phyloP scores from a whole-genome alignment of 208 protist species.

The Trypanosoma avium region DNA sequence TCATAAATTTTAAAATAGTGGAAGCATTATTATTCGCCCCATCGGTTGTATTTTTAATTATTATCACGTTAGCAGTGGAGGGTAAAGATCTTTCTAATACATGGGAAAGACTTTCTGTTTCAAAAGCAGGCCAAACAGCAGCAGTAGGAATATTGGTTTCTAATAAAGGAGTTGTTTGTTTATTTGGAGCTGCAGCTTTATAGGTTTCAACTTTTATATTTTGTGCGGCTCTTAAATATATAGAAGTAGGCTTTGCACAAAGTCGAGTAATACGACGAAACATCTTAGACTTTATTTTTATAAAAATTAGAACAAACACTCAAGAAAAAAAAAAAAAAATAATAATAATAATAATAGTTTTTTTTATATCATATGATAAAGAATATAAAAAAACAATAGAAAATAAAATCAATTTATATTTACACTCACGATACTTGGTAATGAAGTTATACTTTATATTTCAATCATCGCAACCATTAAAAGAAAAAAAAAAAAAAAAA shows the following conservation, averaged over 20 bases:
- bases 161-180: no score
- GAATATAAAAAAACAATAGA: conserved; percentile 17
- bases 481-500: conserved; percentile 13
- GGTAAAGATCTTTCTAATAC: conserved; percentile 18
- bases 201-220: no score
- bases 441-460: no score
- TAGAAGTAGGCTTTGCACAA: conserved; percentile 5
- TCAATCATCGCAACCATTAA: conserved; percentile 1
- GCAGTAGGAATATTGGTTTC: no score
- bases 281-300: conserved; percentile 12
- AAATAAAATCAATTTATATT: conserved; percentile 3
- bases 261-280: conserved; percentile 6
- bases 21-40: conserved; percentile 1
- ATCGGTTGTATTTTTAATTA: conserved; percentile 14
- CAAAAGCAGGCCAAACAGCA: conserved; percentile 2
- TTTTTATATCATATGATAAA: no score
- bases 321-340: conserved; percentile 19
- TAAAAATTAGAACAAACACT: neutral
- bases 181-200: no score
- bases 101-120: conserved; percentile 12
- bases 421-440: no score
- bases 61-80: conserved; percentile 20
- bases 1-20: conserved; percentile 14
- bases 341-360: no score
- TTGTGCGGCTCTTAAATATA: neutral